These are phyloP conservation scores for Boletales sp. DNA, from an alignment of 768 basidiomycete genomes.

Conservation along the genomic window DNA sequence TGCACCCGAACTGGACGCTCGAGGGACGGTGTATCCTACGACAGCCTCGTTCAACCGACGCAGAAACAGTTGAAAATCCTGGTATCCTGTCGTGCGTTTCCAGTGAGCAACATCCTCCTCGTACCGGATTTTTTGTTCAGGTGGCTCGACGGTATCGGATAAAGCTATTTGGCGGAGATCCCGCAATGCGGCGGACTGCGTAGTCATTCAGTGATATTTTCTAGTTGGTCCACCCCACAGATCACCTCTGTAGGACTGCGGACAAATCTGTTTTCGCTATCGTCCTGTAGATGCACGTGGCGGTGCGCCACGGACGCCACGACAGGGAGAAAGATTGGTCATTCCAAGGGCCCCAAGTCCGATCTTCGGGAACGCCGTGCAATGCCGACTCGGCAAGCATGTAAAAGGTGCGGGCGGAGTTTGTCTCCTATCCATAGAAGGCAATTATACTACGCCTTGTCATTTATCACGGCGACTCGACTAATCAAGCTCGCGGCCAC, in stretches of 20 bases:
- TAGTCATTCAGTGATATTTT: constrained; percentile 8
- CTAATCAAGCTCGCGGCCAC: no score
- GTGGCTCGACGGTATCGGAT: constrained; percentile 21
- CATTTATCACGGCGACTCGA: no score
- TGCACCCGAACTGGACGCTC: constrained; percentile 5
- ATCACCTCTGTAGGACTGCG: background rate
- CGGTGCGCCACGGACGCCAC: background rate
- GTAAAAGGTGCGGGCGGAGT: no score
- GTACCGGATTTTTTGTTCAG: constrained; percentile 58
- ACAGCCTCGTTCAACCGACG: constrained; percentile 75
- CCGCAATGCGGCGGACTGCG: constrained; percentile 13
- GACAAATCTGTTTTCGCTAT: no score
- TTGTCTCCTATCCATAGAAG: no score
- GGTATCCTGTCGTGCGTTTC: constrained; percentile 67
- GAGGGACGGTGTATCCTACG: constrained; percentile 58
- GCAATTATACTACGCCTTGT: no score
- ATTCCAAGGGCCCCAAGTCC: no score
- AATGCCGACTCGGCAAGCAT: no score
- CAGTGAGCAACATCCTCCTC: constrained; percentile 74
- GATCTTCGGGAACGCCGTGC: no score
- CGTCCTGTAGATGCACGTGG: background rate
- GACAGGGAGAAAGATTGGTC: constrained; percentile 1
- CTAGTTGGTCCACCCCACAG: background rate
- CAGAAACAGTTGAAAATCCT: constrained; percentile 72
- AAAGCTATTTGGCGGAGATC: constrained; percentile 32